Base-by-base conservation (phyloP, 78 protist species). In the Fonticula alba region DNA sequence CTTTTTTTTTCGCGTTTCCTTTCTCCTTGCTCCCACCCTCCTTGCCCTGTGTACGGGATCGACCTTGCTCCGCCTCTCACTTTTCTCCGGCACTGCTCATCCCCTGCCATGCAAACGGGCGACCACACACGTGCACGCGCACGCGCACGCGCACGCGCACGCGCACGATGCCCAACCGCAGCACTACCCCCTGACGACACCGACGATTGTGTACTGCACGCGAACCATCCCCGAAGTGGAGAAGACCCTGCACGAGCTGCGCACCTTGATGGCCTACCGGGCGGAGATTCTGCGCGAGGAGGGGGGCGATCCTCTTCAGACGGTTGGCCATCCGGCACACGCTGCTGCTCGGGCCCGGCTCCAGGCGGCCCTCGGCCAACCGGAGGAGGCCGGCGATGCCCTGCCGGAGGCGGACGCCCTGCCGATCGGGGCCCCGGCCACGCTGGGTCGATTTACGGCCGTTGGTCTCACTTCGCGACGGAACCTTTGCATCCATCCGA, bases 141-240 rank as follows among this genome's bases (percentile, higher is more conserved):
- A 2, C 15, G 57, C 65, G 24, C 1, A 31, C 58, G 54, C 32
- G 10, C 66, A 36, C 38, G 14, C 13, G 19, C 35, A 17, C 54
- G 62, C 1, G 53, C 4, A 4, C 27, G 6, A 4, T 51, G 31
- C n/a, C 52, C 35, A 62, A 69, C 50, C 81, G 68, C 68, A 41
- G 62, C 59, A 54, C 15, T 66, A 79, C 73, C 60, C 81, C 0
- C 64, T 70, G 58, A 57, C 62, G 27, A 62, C 75, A 22, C n/a
- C n/a, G n/a, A 82, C 78, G 71, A 66, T 91, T n/a, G 40, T 93
- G 17, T 95, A 91, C 74, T 89, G 95, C 81, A 81, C 99, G 13
- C 90, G 99, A 35, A 95, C 99, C 5, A 92, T 93, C 27, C 82
- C 84, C 1, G 98, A 95, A 70, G 85, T 93, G 66, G 88, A 81